Base-by-base conservation (phyloP, 257 asterid genomes). In the Dorcoceras hygrometricum region DNA sequence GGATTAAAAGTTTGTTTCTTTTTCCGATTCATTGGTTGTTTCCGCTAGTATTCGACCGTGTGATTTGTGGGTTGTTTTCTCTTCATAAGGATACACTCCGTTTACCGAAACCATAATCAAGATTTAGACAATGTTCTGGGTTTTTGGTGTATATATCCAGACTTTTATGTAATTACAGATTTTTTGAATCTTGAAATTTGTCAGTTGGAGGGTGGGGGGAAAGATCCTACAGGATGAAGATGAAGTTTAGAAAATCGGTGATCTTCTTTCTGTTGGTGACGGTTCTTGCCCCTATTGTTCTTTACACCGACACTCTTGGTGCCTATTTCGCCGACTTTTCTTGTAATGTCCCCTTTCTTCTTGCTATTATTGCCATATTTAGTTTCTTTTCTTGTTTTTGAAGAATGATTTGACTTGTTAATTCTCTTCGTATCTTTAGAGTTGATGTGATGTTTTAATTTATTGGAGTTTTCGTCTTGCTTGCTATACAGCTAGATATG, bases 201-300 rank as follows among this genome's bases (percentile, higher is more conserved):
- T 51, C 51, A 34, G 54, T 31, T 25, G 57, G 50, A 23, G 62
- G 46, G 57, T 16, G 28, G 7, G 66, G 62, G 61, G 4, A 59
- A 28, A 70, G 34, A 57, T 46, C 28, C n/a, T n/a, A 27, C 53
- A 55, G 60, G 63, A 73, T 76, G 84, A 81, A 77, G 82, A 75
- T 76, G 86, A 83, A 73, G 83, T 73, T 83, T 24, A 79, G 88
- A 69, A 84, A 79, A 56, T 77, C 87, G 10, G 88, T 81, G 54
- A 3, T 88, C 70, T 73, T 84, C 72, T 80, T 88, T 72, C 84
- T 90, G 65, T 61, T 83, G 57, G 75, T 86, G n/a, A 81, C 95
- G 18, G 87, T 90, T 80, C 70, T 86, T 70, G 84, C 89, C 75
- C 95, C 95, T 0, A 83, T 90, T 67, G 75, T 86, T 64, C 96